A percentile compares a stretch with the other conserved stretches of the same genome.
phyloP scores from a whole-genome alignment of 1,284 basidiomycete species.

The Ustilago esculenta region DNA sequence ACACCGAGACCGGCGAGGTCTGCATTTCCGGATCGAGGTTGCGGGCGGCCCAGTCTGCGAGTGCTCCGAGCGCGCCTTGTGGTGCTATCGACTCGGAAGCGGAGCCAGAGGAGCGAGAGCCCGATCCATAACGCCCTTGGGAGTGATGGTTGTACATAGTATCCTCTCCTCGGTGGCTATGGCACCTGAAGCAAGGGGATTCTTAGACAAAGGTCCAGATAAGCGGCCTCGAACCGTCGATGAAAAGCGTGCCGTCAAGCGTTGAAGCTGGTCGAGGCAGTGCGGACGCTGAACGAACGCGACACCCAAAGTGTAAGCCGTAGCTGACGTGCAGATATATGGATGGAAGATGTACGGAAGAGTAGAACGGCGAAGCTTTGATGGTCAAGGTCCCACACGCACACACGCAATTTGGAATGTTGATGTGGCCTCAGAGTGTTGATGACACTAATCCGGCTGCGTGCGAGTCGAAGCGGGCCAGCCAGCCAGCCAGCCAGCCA shows the following conservation, averaged over 20 bases:
- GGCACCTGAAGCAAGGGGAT: too few relatives aligned
- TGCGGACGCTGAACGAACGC: too few relatives aligned
- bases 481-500: too few relatives aligned
- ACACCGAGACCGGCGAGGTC: conserved; percentile 48
- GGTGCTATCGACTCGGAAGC: conserved; percentile 22
- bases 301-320: too few relatives aligned
- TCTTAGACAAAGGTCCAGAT: too few relatives aligned
- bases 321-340: too few relatives aligned
- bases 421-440: background rate
- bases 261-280: background rate
- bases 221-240: too few relatives aligned
- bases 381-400: background rate
- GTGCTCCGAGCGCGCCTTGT: conserved; percentile 44
- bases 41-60: conserved; percentile 60
- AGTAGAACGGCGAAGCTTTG: background rate
- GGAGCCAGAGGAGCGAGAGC: conserved; percentile 25
- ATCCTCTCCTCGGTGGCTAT: background rate
- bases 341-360: background rate
- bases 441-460: background rate
- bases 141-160: conserved; percentile 49
- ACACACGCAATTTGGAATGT: conserved; percentile 5
- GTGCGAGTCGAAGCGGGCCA: too few relatives aligned
- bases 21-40: conserved; percentile 55
- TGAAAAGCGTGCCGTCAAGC: too few relatives aligned
- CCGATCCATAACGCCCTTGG: conserved; percentile 27